Conservation (phyloP, 768 basidiomycete species). For the Leccinum barrowsii region DNA sequence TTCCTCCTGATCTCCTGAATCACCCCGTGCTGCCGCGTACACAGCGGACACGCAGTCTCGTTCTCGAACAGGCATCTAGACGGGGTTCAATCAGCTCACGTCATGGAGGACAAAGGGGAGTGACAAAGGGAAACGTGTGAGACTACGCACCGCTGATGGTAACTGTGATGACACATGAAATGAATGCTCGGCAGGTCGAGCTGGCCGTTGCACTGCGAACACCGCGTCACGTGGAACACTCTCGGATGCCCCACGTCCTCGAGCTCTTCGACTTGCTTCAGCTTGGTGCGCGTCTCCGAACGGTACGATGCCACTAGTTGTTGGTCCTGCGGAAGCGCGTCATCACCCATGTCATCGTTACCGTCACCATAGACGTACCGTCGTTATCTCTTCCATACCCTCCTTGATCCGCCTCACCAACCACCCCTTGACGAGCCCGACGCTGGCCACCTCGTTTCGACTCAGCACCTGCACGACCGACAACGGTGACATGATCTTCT, state of each 20-base stretch:
- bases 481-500: constrained; percentile 84
- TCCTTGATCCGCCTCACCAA: constrained; percentile 73
- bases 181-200: constrained; percentile 92
- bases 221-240: constrained; percentile 93
- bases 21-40: constrained; percentile 81
- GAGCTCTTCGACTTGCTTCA: constrained; percentile 79
- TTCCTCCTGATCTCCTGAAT: constrained; percentile 86
- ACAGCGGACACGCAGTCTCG: constrained; percentile 87
- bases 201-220: constrained; percentile 84
- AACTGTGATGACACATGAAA: constrained; percentile 98
- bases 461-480: constrained; percentile 86
- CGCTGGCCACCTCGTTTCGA: constrained; percentile 84
- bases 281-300: constrained; percentile 73
- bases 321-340: constrained; percentile 61
- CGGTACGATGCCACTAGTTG: constrained; percentile 86
- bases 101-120: neutral
- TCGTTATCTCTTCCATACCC: constrained; percentile 72
- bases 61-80: constrained; percentile 83
- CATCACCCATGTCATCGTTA: neutral
- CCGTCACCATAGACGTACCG: constrained; percentile 45
- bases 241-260: constrained; percentile 73
- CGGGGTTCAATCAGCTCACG: neutral
- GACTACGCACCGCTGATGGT: constrained; percentile 76
- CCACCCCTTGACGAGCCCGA: constrained; percentile 92
- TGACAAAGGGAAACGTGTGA: neutral